These are phyloP conservation scores for Trifolium repens DNA, from an alignment of 306 rosid species.

Conservation along the genomic window DNA sequence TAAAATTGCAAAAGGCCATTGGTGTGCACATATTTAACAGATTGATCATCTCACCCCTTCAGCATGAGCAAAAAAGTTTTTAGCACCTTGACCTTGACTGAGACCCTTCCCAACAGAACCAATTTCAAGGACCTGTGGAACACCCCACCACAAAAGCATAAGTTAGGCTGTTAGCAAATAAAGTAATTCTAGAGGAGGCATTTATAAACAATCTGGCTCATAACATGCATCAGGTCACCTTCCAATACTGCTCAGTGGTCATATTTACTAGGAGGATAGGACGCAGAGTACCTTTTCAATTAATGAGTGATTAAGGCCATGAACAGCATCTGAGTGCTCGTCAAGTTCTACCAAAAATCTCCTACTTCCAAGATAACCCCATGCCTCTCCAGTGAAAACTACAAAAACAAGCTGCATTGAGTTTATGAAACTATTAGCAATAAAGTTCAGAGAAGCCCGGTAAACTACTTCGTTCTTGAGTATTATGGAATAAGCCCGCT, in stretches of 20 bases:
- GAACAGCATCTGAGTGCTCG: constrained; percentile 81
- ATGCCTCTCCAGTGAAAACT: constrained; percentile 87
- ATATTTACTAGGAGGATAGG: constrained; percentile 31
- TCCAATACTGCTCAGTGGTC: constrained; percentile 34
- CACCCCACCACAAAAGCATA: constrained; percentile 31
- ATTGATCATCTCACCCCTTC: constrained; percentile 67
- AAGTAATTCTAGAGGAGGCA: constrained; percentile 17
- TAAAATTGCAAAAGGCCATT: constrained; percentile 24
- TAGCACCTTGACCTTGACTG: constrained; percentile 64
- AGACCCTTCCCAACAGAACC: constrained; percentile 88
- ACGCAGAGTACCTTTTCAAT: constrained; percentile 68
- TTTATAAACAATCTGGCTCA: constrained; percentile 12
- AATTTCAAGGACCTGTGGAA: constrained; percentile 71
- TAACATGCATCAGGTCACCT: constrained; percentile 10
- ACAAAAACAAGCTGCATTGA: constrained; percentile 83
- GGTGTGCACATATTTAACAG: constrained; percentile 16
- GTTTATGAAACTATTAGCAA: constrained; percentile 51
- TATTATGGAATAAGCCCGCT: neutral
- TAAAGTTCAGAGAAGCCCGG: constrained; percentile 18
- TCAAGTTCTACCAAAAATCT: constrained; percentile 88
- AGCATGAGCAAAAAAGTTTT: constrained; percentile 66
- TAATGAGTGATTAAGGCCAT: constrained; percentile 69
- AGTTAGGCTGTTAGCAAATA: constrained; percentile 35
- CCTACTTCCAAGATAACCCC: constrained; percentile 99
- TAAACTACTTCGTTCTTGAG: constrained; percentile 27